phyloP scores from a whole-genome alignment of 352 stramenopile species.

The Blastocystis sp. region DNA sequence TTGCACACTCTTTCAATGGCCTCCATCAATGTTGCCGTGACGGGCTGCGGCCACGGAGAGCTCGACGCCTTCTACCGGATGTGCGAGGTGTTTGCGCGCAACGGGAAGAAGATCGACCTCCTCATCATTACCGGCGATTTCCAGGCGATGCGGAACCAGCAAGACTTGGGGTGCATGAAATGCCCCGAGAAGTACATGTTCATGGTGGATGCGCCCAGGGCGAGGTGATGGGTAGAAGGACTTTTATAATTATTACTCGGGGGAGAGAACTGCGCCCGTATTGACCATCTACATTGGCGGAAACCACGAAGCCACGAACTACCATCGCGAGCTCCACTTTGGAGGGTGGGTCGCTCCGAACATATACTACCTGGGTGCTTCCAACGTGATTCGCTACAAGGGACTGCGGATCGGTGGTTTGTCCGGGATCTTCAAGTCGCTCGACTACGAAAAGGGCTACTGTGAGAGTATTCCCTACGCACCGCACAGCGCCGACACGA shows the following conservation, averaged over 20 bases:
- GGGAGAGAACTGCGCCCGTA: conserved; percentile 84
- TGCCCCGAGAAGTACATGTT: conserved; percentile 91
- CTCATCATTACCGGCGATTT: conserved; percentile 98
- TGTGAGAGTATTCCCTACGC: conserved; percentile 81
- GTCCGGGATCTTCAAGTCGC: conserved; percentile 92
- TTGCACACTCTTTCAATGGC: conserved; percentile 1
- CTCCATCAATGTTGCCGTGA: conserved; percentile 81
- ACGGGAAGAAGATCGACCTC: conserved; percentile 85
- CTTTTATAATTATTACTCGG: conserved; percentile 94
- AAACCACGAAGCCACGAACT: conserved; percentile 96
- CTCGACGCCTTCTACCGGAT: conserved; percentile 94
- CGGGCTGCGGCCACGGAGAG: conserved; percentile 95
- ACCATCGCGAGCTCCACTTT: conserved; percentile 92
- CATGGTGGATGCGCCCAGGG: conserved; percentile 74
- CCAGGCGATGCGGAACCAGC: conserved; percentile 89
- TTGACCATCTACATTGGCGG: conserved; percentile 94
- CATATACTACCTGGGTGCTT: conserved; percentile 94
- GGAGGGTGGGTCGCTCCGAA: conserved; percentile 95
- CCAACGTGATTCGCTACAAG: conserved; percentile 85
- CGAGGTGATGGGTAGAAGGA: conserved; percentile 73
- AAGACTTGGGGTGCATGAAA: conserved; percentile 88
- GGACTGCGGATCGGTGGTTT: conserved; percentile 91
- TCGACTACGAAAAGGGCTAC: conserved; percentile 84
- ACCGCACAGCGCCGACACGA: not conserved
- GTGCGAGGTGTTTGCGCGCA: conserved; percentile 84